A percentile compares a stretch with the other conserved stretches of the same genome.
These are phyloP conservation scores for Jaapia argillacea DNA, from an alignment of 768 basidiomycete genomes.

Conservation along the genomic window DNA sequence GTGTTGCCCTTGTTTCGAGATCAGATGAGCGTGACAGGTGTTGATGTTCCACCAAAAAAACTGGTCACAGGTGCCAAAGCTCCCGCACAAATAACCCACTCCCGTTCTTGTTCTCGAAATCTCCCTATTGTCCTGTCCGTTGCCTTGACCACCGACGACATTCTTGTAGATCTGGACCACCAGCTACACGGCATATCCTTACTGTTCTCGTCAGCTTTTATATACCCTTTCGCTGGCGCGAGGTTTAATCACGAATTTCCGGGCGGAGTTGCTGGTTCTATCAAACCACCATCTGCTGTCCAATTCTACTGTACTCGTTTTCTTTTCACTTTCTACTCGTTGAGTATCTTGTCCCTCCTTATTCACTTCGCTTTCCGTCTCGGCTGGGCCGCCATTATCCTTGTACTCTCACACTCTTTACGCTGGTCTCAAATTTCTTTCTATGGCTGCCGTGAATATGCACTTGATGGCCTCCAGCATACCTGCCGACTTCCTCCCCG, in stretches of 20 bases:
- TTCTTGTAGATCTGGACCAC: slow-evolving; percentile 10
- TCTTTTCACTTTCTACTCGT: slow-evolving; percentile 8
- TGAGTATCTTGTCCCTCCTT: slow-evolving; percentile 12
- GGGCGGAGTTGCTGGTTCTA: not conserved
- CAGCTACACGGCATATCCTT: not conserved
- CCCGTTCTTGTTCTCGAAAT: not conserved
- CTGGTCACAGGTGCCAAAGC: not conserved
- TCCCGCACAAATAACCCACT: not conserved
- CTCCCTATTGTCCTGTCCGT: slow-evolving; percentile 14
- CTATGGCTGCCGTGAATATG: slow-evolving; percentile 67
- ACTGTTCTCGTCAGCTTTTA: slow-evolving; percentile 2
- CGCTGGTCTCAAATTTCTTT: slow-evolving; percentile 7
- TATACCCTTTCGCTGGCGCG: slow-evolving; percentile 6
- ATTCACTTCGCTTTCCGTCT: slow-evolving; percentile 1
- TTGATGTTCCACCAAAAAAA: not conserved
- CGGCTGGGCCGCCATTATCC: slow-evolving; percentile 52
- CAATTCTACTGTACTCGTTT: not conserved
- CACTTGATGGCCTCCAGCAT: slow-evolving; percentile 60
- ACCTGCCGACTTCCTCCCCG: slow-evolving; percentile 64
- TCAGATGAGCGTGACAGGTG: not conserved
- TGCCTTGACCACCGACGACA: slow-evolving; percentile 45
- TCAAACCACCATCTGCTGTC: not conserved
- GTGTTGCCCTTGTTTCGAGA: too few species aligned
- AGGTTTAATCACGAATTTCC: not conserved
- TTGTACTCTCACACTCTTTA: slow-evolving; percentile 29